Evolutionary conservation across 805 yeast species (phyloP).

Genomic region (Candida hungchunana): DNA sequence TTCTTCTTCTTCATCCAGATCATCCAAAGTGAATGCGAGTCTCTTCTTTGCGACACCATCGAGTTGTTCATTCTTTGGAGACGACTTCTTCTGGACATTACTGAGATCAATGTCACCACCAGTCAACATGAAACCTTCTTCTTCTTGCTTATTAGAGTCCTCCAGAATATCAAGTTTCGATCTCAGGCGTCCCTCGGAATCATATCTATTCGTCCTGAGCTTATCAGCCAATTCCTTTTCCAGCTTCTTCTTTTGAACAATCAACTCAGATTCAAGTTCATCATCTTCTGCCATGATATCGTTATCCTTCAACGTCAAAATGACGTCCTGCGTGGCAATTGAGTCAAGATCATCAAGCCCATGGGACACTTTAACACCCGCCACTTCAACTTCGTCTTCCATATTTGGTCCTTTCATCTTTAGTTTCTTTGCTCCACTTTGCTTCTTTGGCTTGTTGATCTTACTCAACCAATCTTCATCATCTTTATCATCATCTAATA

Average conservation of each 20-base stretch:
- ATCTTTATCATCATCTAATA: slow-evolving; percentile 16
- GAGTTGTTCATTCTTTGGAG: not conserved
- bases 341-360: slow-evolving; percentile 12
- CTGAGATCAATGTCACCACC: slow-evolving; percentile 7
- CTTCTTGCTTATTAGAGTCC: slow-evolving; percentile 7
- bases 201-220: slow-evolving; percentile 11
- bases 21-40: slow-evolving; percentile 14
- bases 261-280: slow-evolving; percentile 21
- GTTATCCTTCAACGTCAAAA: slow-evolving; percentile 24
- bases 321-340: slow-evolving; percentile 10
- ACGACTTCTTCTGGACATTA: not conserved
- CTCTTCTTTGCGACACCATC: no score
- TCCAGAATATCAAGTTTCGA: slow-evolving; percentile 16
- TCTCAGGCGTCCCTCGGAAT: slow-evolving; percentile 14
- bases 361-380: slow-evolving; percentile 22
- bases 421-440: not conserved
- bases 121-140: slow-evolving; percentile 16
- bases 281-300: slow-evolving; percentile 21
- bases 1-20: slow-evolving; percentile 3
- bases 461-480: slow-evolving; percentile 22
- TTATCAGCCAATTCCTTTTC: slow-evolving; percentile 16
- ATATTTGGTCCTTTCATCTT: not conserved
- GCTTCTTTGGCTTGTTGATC: no score
- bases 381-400: slow-evolving; percentile 1
- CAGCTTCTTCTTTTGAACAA: slow-evolving; percentile 16